These are phyloP conservation scores for Blastocladiella emersonii DNA, from an alignment of 371 early-diverging fungal species.

Conservation along the genomic window DNA sequence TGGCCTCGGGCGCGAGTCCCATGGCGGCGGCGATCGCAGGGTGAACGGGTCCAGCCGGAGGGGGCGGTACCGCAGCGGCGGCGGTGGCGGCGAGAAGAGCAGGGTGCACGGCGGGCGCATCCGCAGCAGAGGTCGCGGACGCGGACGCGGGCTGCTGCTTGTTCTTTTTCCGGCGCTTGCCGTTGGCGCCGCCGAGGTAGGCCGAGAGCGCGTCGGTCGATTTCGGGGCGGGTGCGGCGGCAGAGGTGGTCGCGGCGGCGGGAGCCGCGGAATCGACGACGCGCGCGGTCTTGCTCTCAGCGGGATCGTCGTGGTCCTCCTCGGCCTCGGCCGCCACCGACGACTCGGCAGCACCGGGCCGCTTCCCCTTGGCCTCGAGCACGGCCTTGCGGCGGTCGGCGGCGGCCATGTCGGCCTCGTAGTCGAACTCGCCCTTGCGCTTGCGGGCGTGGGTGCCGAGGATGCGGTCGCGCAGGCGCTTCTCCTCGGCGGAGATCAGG, in stretches of 20 bases:
- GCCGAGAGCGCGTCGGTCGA: not conserved
- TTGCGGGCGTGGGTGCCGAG: not conserved
- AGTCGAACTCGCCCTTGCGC: not conserved
- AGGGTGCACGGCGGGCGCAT: not conserved
- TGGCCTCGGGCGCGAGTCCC: too few species aligned
- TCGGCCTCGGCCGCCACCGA: not conserved
- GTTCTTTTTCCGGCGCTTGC: not conserved
- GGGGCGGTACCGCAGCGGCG: too few species aligned
- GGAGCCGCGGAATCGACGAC: not conserved
- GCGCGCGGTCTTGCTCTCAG: not conserved
- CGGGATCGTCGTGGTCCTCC: not conserved
- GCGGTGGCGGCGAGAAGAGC: not conserved
- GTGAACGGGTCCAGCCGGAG: too few species aligned
- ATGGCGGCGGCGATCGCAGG: too few species aligned
- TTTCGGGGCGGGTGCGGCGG: not conserved
- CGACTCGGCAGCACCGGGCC: not conserved
- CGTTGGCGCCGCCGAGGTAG: not conserved
- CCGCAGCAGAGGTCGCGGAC: not conserved
- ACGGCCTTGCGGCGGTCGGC: too few species aligned
- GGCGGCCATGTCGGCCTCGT: not conserved
- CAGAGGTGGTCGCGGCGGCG: not conserved
- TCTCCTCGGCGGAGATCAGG: not conserved
- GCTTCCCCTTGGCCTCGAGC: not conserved
- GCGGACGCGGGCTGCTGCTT: not conserved
- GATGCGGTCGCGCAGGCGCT: not conserved